Evolutionary conservation across 495 filamentous ascomycete species (phyloP).

Genomic region (Pseudomonodictys pantanalensis): DNA sequence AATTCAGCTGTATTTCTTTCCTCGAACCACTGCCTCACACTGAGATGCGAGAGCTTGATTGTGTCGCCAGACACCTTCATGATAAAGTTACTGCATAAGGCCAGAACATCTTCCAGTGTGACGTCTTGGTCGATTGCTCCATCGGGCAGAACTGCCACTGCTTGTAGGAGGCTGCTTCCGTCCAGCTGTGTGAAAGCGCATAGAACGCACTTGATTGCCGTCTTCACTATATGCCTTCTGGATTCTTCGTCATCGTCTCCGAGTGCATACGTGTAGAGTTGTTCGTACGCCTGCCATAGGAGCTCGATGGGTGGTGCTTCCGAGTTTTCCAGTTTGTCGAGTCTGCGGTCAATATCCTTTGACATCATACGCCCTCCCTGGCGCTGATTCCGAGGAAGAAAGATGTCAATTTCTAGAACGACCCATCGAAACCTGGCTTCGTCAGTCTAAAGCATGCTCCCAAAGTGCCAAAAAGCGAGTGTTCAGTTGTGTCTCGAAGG

Average conservation of each 20-base stretch:
- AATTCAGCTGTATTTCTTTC: neutral
- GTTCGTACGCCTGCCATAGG: neutral
- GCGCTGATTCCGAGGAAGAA: neutral
- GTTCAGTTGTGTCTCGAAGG: no score
- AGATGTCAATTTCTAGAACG: neutral
- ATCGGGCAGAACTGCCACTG: neutral
- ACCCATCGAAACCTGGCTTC: neutral
- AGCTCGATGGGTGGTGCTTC: neutral
- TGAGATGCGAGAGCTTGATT: neutral
- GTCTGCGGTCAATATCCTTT: neutral
- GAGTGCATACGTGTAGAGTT: neutral
- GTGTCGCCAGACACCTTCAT: neutral
- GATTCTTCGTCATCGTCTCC: neutral
- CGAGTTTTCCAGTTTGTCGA: neutral
- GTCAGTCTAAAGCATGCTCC: no score
- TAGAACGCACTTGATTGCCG: neutral
- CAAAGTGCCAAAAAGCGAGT: no score
- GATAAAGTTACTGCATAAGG: neutral
- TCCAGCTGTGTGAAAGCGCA: neutral
- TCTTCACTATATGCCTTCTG: neutral
- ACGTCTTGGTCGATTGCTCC: neutral
- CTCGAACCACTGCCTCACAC: neutral
- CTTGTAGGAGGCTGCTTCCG: neutral
- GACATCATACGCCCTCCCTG: neutral
- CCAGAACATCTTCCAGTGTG: neutral